phyloP scores from a whole-genome alignment of 495 filamentous ascomycete species.

The Neurospora sp. region DNA sequence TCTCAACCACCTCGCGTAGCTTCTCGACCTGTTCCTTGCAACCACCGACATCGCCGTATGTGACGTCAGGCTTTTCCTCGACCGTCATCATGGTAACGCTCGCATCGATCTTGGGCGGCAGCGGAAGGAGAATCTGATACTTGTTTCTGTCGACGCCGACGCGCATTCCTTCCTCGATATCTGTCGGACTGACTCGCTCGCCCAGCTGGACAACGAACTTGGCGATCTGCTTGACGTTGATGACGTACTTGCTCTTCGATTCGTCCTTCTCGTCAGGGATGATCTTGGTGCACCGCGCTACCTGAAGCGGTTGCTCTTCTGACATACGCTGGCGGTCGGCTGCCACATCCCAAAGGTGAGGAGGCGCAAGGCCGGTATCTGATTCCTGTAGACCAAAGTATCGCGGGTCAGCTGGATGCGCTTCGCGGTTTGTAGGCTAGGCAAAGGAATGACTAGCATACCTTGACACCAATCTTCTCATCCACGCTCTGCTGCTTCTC shows the following conservation, averaged over 20 bases:
- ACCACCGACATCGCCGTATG: constrained; percentile 95
- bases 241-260: constrained; percentile 99
- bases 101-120: constrained; percentile 98
- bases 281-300: constrained; percentile 97
- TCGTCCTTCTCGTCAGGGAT: constrained; percentile 93
- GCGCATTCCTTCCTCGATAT: constrained; percentile 99
- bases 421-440: neutral
- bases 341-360: constrained; percentile 97
- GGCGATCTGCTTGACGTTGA: constrained; percentile 99
- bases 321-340: constrained; percentile 96
- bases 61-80: constrained; percentile 98
- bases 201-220: constrained; percentile 99
- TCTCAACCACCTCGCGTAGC: constrained; percentile 95
- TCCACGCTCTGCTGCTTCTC: constrained; percentile 93
- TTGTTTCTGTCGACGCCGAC: constrained; percentile 98
- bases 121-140: constrained; percentile 93
- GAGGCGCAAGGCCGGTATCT: constrained; percentile 93
- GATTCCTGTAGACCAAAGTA: constrained; percentile 57
- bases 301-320: constrained; percentile 95
- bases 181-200: constrained; percentile 91
- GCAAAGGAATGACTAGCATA: constrained; percentile 6
- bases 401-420: neutral
- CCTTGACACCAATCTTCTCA: constrained; percentile 80
- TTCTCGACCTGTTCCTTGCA: constrained; percentile 99
- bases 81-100: constrained; percentile 99